Percentiles rank a stretch among this genome's conserved stretches.
Evolutionary conservation across 2,329 filamentous ascomycete species (phyloP).

Genomic region (Alternaria panax): DNA sequence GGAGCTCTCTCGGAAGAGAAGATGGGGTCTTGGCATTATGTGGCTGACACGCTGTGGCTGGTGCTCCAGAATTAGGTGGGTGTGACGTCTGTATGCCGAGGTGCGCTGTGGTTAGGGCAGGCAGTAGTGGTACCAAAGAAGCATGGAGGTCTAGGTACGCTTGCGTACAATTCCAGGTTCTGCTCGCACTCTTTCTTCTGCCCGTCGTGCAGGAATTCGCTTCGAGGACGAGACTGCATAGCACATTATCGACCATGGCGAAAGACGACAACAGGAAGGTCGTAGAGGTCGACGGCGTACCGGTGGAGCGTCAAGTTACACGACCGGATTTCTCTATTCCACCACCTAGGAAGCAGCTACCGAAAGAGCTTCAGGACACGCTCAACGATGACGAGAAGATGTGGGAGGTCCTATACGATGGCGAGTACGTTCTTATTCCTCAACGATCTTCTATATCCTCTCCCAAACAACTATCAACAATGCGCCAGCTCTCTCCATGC

Average conservation of each 20-base stretch:
- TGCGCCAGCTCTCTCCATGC: neutral
- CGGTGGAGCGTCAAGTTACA: conserved; percentile 52
- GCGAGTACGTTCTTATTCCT: conserved; percentile 67
- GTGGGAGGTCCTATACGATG: conserved; percentile 78
- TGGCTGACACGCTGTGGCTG: neutral
- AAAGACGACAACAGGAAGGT: conserved; percentile 43
- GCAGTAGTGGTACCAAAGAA: conserved; percentile 3
- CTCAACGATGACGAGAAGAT: conserved; percentile 73
- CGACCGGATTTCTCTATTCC: conserved; percentile 58
- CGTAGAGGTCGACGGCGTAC: conserved; percentile 47
- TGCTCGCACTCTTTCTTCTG: neutral
- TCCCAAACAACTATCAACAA: neutral
- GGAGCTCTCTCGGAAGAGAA: conserved; percentile 29
- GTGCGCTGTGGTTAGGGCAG: conserved; percentile 1
- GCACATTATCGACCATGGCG: conserved; percentile 42
- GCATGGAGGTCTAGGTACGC: neutral
- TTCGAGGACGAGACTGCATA: neutral
- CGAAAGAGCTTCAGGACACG: conserved; percentile 63
- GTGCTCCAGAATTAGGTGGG: neutral
- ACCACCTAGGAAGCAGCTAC: conserved; percentile 60
- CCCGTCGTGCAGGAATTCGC: neutral
- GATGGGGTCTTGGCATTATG: conserved; percentile 22
- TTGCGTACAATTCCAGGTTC: neutral
- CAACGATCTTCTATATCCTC: neutral
- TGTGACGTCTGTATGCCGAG: conserved; percentile 16